Evolutionary conservation across 257 asterid species (phyloP).

Genomic region (Gentiana dahurica): DNA sequence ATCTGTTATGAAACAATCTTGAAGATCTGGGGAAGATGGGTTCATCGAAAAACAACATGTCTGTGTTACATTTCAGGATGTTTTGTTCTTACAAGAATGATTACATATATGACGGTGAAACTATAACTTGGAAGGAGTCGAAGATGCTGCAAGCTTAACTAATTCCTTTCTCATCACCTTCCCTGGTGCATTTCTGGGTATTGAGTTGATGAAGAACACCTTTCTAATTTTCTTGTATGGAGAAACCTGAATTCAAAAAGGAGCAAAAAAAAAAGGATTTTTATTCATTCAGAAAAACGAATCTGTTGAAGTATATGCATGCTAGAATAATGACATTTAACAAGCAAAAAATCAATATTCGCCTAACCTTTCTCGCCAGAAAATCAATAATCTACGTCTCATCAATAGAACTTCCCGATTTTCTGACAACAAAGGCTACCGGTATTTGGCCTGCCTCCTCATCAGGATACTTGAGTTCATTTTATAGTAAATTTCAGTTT

Average conservation of each 20-base stretch:
- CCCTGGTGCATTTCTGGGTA: slow-evolving; percentile 50
- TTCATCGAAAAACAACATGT: too few species aligned
- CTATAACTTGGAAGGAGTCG: slow-evolving; percentile 28
- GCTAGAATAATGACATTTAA: too few species aligned
- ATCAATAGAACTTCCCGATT: slow-evolving; percentile 22
- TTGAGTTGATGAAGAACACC: slow-evolving; percentile 26
- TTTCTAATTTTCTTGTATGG: slow-evolving; percentile 47
- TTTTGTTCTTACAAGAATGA: neutral
- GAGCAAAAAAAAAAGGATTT: neutral
- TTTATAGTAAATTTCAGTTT: neutral
- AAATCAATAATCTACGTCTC: slow-evolving; percentile 32
- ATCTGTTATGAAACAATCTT: too few species aligned
- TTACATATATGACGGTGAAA: neutral
- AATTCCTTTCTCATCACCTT: slow-evolving; percentile 43
- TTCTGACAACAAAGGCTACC: slow-evolving; percentile 39
- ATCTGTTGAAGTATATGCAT: too few species aligned
- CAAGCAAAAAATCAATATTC: too few species aligned
- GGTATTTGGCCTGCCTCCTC: slow-evolving; percentile 51
- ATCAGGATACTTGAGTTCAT: slow-evolving; percentile 34
- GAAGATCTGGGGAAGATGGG: too few species aligned
- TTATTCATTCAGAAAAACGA: too few species aligned
- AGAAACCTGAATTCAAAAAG: slow-evolving; percentile 28
- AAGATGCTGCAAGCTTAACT: slow-evolving; percentile 26
- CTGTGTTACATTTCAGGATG: neutral
- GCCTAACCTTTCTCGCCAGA: slow-evolving; percentile 34